Conservation (phyloP, 768 basidiomycete species). For the Naganishia vishniacii region DNA sequence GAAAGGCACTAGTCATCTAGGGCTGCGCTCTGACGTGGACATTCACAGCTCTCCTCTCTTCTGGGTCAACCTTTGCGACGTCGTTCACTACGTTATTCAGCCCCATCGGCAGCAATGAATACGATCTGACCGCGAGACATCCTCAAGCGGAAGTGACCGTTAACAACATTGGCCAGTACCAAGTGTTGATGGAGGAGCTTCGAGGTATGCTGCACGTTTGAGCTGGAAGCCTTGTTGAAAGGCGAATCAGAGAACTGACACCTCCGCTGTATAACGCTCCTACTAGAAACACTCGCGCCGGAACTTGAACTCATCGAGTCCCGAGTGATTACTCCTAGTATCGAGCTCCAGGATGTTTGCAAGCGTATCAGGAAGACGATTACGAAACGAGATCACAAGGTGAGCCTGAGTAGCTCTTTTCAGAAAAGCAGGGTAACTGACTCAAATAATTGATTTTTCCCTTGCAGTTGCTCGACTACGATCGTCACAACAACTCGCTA, state of each 20-base stretch:
- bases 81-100: conserved; percentile 50
- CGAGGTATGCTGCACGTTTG: conserved; percentile 49
- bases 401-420: conserved; percentile 46
- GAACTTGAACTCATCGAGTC: conserved; percentile 92
- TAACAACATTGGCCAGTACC: conserved; percentile 67
- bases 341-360: conserved; percentile 78
- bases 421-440: background rate
- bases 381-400: conserved; percentile 95
- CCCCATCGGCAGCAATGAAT: conserved; percentile 56
- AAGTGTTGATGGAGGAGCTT: conserved; percentile 74
- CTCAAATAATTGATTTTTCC: background rate
- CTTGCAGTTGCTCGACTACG: conserved; percentile 75
- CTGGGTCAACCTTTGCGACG: conserved; percentile 48
- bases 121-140: conserved; percentile 69
- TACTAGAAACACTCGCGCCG: conserved; percentile 62
- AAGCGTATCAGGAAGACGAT: conserved; percentile 89
- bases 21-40: no score
- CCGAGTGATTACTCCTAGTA: conserved; percentile 74
- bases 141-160: conserved; percentile 74
- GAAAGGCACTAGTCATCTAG: no score
- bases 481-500: conserved; percentile 91
- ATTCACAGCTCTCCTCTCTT: conserved; percentile 44
- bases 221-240: no score
- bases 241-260: no score
- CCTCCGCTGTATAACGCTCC: no score